Conservation (phyloP, 805 yeast genomes). For the Saturnispora silvae region DNA sequence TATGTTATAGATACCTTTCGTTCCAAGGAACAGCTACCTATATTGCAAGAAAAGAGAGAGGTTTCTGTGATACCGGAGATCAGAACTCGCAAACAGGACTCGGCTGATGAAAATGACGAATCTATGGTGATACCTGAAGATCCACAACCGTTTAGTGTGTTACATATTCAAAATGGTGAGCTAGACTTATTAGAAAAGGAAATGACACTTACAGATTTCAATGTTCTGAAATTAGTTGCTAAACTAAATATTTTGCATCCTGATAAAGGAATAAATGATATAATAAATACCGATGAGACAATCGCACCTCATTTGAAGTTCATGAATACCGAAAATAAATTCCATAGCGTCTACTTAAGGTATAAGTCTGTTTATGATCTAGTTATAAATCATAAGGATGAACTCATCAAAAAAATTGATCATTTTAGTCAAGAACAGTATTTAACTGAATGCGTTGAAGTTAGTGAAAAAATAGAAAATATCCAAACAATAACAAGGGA, state of each 20-base stretch:
- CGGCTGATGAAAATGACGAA: constrained; percentile 1
- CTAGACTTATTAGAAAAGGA: constrained; percentile 22
- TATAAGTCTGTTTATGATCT: constrained; percentile 48
- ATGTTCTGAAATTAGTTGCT: constrained; percentile 64
- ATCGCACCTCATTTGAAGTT: constrained; percentile 58
- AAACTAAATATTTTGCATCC: constrained; percentile 56
- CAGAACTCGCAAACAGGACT: not conserved
- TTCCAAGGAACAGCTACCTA: constrained; percentile 18
- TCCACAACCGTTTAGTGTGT: constrained; percentile 17
- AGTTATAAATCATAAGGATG: constrained; percentile 17
- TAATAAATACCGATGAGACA: constrained; percentile 25
- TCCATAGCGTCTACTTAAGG: constrained; percentile 38
- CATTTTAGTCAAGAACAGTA: constrained; percentile 21
- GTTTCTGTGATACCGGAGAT: not conserved
- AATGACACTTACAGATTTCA: constrained; percentile 54
- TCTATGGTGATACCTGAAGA: constrained; percentile 3
- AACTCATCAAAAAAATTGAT: constrained; percentile 13
- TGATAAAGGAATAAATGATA: constrained; percentile 29
- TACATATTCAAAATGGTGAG: constrained; percentile 14
- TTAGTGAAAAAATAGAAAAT: constrained; percentile 46
- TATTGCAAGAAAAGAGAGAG: not conserved
- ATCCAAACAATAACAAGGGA: constrained; percentile 24
- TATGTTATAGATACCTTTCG: constrained; percentile 32
- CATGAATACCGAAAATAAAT: constrained; percentile 46
- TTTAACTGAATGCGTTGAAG: constrained; percentile 35